Conservation (phyloP, 208 protist genomes). For the Crithidia brevicula region DNA sequence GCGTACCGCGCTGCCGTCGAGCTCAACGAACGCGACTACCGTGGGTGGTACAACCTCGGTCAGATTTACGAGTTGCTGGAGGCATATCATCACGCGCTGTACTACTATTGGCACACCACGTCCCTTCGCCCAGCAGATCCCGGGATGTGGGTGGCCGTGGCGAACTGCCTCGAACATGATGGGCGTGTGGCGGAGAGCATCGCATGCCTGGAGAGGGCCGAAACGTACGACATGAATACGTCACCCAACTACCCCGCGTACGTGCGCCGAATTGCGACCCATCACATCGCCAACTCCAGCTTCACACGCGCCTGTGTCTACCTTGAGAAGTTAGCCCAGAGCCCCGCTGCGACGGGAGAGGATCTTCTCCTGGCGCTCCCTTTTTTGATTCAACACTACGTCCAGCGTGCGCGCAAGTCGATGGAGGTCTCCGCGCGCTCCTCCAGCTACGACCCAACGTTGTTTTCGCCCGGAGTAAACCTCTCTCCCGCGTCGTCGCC, state of each 20-base stretch:
- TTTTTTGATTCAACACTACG: constrained; percentile 67
- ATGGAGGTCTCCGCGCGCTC: constrained; percentile 53
- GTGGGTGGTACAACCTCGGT: constrained; percentile 97
- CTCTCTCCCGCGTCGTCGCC: constrained; percentile 3
- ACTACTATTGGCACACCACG: constrained; percentile 96
- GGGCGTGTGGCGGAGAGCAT: constrained; percentile 69
- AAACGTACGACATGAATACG: constrained; percentile 52
- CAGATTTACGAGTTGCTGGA: constrained; percentile 97
- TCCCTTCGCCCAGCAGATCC: constrained; percentile 93
- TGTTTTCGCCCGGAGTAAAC: constrained; percentile 18
- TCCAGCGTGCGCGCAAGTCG: constrained; percentile 55
- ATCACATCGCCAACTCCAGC: constrained; percentile 65
- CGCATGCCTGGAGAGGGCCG: constrained; percentile 77
- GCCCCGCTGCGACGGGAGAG: constrained; percentile 39
- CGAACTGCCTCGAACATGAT: constrained; percentile 82
- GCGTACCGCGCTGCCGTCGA: constrained; percentile 95
- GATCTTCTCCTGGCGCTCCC: constrained; percentile 70
- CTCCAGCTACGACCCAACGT: constrained; percentile 49
- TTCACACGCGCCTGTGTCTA: constrained; percentile 66
- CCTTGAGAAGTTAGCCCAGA: constrained; percentile 63
- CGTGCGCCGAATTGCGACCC: constrained; percentile 61
- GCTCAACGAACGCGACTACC: constrained; percentile 93
- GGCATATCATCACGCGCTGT: constrained; percentile 94
- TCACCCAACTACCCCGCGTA: constrained; percentile 66
- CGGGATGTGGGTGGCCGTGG: constrained; percentile 93